phyloP scores from a whole-genome alignment of 208 protist species.

The Trypanosoma cruzi region DNA sequence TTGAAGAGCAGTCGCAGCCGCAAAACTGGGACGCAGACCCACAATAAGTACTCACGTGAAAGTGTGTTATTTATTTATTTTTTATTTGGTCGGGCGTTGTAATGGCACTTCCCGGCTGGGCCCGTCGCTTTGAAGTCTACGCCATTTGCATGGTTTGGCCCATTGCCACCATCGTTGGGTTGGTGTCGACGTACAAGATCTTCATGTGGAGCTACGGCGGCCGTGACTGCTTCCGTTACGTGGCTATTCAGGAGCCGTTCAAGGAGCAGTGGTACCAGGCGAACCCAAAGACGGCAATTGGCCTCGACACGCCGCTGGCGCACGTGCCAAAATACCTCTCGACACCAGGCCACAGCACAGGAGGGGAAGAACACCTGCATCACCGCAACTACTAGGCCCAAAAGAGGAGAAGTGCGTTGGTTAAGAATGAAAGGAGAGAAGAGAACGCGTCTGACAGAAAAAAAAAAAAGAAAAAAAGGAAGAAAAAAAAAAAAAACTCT shows the following conservation, averaged over 20 bases:
- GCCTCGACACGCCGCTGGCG: conserved; percentile 81
- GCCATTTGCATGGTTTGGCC: conserved; percentile 88
- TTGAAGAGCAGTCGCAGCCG: background rate
- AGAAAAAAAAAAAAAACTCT: too few relatives aligned
- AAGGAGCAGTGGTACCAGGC: conserved; percentile 88
- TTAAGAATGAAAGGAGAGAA: background rate
- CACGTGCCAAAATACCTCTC: conserved; percentile 86
- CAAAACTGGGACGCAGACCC: too few relatives aligned
- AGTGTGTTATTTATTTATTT: too few relatives aligned
- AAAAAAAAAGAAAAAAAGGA: background rate
- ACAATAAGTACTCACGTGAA: too few relatives aligned
- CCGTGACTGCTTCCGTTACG: conserved; percentile 86
- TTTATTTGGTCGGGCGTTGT: background rate
- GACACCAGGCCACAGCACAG: conserved; percentile 60
- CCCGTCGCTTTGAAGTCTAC: conserved; percentile 81
- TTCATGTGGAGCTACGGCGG: conserved; percentile 92
- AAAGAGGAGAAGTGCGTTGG: background rate
- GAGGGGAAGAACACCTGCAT: conserved; percentile 53
- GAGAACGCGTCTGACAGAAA: background rate
- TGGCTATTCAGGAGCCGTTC: conserved; percentile 84
- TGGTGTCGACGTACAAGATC: conserved; percentile 71
- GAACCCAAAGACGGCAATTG: conserved; percentile 79
- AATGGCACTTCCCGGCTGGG: conserved; percentile 76
- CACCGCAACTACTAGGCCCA: conserved; percentile 69
- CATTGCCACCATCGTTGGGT: conserved; percentile 54